Evolutionary conservation across 2,329 filamentous ascomycete genomes (phyloP).

Genomic region (Beauveria sp.): DNA sequence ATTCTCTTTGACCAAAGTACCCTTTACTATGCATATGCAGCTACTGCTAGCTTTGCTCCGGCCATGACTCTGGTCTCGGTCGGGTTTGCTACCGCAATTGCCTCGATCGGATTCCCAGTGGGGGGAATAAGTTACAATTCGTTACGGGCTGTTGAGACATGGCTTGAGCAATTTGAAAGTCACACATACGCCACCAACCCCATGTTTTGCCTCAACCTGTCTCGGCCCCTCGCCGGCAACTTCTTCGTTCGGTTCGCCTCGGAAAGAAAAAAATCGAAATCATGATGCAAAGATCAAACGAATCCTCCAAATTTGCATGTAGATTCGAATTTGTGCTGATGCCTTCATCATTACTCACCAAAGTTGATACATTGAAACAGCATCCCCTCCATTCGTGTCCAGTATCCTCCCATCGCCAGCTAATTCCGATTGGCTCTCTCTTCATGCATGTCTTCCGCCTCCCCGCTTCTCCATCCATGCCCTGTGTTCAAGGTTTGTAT

Average conservation of each 20-base stretch:
- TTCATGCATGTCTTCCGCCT: neutral
- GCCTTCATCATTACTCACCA: no score
- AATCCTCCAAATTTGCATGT: no score
- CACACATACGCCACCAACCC: no score
- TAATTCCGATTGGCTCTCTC: neutral
- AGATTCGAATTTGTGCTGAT: no score
- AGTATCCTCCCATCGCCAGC: neutral
- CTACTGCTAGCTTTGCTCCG: neutral
- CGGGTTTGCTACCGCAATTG: neutral
- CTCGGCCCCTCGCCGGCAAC: no score
- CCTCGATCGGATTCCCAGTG: neutral
- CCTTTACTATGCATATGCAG: constrained; percentile 5
- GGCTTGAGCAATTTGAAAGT: no score
- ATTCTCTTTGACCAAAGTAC: neutral
- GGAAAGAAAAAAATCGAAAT: no score
- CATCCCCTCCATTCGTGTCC: neutral
- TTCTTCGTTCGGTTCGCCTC: no score
- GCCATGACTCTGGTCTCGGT: neutral
- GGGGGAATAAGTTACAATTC: neutral
- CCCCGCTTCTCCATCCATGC: constrained; percentile 4
- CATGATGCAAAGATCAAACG: no score
- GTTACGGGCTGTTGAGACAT: no score
- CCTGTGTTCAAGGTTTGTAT: neutral
- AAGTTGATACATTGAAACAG: no score
- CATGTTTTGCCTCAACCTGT: no score